phyloP scores from a whole-genome alignment of 1,139 yeast genomes.

The Geotrichum histeridarum region DNA sequence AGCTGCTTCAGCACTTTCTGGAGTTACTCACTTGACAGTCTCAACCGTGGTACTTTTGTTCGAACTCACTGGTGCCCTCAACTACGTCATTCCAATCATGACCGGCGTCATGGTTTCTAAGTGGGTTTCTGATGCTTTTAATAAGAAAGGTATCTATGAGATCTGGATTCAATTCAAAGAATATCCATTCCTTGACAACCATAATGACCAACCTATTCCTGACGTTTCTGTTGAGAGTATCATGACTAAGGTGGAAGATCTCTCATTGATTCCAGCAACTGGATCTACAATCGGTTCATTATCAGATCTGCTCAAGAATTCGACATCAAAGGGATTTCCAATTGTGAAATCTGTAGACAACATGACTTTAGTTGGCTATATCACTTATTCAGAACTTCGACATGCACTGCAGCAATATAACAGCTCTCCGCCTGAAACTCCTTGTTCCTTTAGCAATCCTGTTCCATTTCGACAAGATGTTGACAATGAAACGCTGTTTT shows the following conservation, averaged over 20 bases:
- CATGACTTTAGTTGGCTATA: slow-evolving; percentile 41
- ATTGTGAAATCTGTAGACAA: slow-evolving; percentile 34
- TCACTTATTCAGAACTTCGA: slow-evolving; percentile 39
- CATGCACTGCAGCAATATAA: slow-evolving; percentile 28
- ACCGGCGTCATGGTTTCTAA: slow-evolving; percentile 47
- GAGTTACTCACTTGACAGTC: slow-evolving; percentile 85
- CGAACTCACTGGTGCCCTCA: slow-evolving; percentile 89
- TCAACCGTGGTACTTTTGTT: slow-evolving; percentile 94
- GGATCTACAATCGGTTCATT: slow-evolving; percentile 27
- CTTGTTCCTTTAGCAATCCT: slow-evolving; percentile 23
- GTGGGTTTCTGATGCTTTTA: slow-evolving; percentile 44
- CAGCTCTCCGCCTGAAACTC: slow-evolving; percentile 13
- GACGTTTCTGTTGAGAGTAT: slow-evolving; percentile 34
- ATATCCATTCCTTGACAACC: slow-evolving; percentile 40
- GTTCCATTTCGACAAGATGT: slow-evolving; percentile 1
- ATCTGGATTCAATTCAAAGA: slow-evolving; percentile 41
- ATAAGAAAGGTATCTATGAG: slow-evolving; percentile 42
- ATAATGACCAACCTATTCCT: slow-evolving; percentile 38
- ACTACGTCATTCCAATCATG: slow-evolving; percentile 91
- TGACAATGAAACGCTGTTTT: slow-evolving; percentile 9
- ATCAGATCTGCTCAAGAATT: slow-evolving; percentile 22
- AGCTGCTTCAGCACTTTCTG: slow-evolving; percentile 92
- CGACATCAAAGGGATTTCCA: slow-evolving; percentile 41
- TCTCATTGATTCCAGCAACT: slow-evolving; percentile 30
- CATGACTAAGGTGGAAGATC: slow-evolving; percentile 32